Conservation (phyloP, 73 alveolate genomes). For the Paramecium caudatum region DNA sequence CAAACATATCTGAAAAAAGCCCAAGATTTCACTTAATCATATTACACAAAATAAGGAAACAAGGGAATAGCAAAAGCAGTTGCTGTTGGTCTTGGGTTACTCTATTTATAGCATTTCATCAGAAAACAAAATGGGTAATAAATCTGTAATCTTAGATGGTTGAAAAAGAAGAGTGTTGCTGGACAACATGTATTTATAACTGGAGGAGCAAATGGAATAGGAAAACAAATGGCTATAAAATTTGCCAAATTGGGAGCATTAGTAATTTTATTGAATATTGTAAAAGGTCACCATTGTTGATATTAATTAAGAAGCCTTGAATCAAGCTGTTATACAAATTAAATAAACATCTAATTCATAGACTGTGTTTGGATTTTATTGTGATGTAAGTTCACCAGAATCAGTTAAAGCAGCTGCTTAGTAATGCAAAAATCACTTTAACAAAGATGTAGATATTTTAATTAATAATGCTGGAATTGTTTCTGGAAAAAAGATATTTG, state of each 20-base stretch:
- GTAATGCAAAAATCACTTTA: conserved; percentile 59
- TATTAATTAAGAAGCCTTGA: conserved; percentile 81
- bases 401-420: conserved; percentile 76
- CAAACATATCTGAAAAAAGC: not conserved
- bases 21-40: not conserved
- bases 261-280: not conserved
- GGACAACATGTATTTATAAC: conserved; percentile 89
- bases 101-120: not conserved
- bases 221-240: conserved; percentile 80
- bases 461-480: conserved; percentile 94
- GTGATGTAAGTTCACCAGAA: conserved; percentile 84
- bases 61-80: not conserved
- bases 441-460: conserved; percentile 84
- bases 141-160: conserved; percentile 71
- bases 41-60: not conserved
- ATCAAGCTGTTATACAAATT: conserved; percentile 74
- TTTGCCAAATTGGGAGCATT: conserved; percentile 83
- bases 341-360: conserved; percentile 34
- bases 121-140: conserved; percentile 32
- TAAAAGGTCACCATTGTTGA: conserved; percentile 79
- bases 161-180: conserved; percentile 81
- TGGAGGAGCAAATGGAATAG: conserved; percentile 91
- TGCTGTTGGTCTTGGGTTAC: not conserved
- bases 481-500: conserved; percentile 84
- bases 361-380: conserved; percentile 74